phyloP scores from a whole-genome alignment of 2,329 filamentous ascomycete species.

The Botryotinia narcissicola region DNA sequence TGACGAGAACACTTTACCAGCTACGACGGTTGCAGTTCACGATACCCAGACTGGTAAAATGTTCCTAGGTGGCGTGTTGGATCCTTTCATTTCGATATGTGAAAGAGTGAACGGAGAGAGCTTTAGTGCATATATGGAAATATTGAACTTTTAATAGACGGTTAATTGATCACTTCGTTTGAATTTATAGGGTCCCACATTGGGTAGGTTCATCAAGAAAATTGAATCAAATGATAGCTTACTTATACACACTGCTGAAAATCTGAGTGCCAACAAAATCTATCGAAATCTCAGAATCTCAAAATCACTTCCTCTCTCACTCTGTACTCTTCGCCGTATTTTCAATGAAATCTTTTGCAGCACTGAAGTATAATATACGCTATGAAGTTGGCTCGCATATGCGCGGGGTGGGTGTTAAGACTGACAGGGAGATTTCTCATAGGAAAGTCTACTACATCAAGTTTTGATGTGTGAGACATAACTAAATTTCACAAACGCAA shows the following conservation, averaged over 20 bases:
- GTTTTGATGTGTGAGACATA: not conserved
- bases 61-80: constrained; percentile 34
- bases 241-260: not conserved
- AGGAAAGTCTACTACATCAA: not conserved
- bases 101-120: constrained; percentile 7
- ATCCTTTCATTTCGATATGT: constrained; percentile 15
- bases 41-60: constrained; percentile 38
- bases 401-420: not conserved
- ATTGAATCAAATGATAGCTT: not conserved
- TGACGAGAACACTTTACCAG: constrained; percentile 34
- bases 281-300: not conserved
- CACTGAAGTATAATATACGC: not conserved
- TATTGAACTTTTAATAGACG: constrained; percentile 7
- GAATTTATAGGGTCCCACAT: too few species aligned
- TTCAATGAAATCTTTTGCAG: not conserved
- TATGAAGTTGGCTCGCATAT: not conserved
- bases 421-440: not conserved
- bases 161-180: not conserved
- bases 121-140: constrained; percentile 11
- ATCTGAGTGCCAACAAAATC: not conserved
- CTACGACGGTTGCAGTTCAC: constrained; percentile 36
- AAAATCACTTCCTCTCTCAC: not conserved
- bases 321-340: not conserved
- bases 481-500: not conserved
- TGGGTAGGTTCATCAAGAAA: not conserved